These are phyloP conservation scores for Metschnikowia cubensis DNA, from an alignment of 805 yeast genomes.

Conservation along the genomic window DNA sequence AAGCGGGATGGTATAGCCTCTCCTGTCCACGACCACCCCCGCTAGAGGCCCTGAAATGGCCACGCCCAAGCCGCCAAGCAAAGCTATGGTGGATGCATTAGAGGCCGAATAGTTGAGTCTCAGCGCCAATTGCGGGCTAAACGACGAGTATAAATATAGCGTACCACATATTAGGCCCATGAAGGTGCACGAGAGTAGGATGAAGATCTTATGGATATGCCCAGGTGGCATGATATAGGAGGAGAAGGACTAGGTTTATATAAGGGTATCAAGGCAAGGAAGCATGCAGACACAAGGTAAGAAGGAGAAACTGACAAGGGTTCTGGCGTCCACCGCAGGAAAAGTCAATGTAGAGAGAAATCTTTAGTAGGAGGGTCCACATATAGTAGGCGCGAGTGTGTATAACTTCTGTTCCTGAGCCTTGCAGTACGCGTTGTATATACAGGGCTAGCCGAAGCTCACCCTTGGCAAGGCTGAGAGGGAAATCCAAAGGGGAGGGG, in stretches of 20 bases:
- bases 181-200: slow-evolving; percentile 25
- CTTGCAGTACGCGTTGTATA: not conserved
- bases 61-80: slow-evolving; percentile 64
- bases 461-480: not conserved
- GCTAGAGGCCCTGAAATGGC: slow-evolving; percentile 63
- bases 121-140: slow-evolving; percentile 70
- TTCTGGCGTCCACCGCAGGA: not conserved
- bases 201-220: slow-evolving; percentile 17
- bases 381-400: not conserved
- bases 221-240: not conserved
- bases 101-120: slow-evolving; percentile 57
- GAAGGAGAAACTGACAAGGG: not conserved
- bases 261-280: not conserved
- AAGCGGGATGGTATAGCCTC: slow-evolving; percentile 55
- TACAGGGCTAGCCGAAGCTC: not conserved
- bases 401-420: not conserved
- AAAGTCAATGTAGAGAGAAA: not conserved
- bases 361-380: not conserved
- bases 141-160: slow-evolving; percentile 69
- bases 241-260: not conserved
- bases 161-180: slow-evolving; percentile 67
- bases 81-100: slow-evolving; percentile 59
- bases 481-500: no score
- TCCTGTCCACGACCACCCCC: slow-evolving; percentile 59
- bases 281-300: not conserved